phyloP scores from a whole-genome alignment of 2,329 filamentous ascomycete genomes.

The Cadophora malorum region DNA sequence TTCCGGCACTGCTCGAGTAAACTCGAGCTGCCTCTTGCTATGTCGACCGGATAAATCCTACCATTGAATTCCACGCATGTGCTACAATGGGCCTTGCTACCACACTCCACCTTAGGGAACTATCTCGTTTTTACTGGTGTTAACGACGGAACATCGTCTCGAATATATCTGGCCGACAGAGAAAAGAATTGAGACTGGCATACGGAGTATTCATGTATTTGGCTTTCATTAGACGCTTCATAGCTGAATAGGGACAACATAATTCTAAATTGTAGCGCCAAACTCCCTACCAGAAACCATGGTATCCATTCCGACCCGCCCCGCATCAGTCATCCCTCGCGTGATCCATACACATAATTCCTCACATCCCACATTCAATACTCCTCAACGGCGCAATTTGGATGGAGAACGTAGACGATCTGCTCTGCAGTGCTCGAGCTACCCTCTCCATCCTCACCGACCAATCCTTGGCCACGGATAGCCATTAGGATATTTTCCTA shows the following conservation, averaged over 20 bases:
- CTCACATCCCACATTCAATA: constrained; percentile 32
- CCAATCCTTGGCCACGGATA: constrained; percentile 67
- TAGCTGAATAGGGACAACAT: constrained; percentile 17
- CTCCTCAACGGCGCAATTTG: constrained; percentile 84
- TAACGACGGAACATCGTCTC: not conserved
- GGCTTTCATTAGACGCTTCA: constrained; percentile 20
- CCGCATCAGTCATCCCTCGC: constrained; percentile 23
- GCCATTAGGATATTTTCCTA: constrained; percentile 90
- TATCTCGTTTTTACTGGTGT: no score
- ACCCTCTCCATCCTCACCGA: constrained; percentile 54
- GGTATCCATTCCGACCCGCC: constrained; percentile 29
- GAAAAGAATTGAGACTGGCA: not conserved
- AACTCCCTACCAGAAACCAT: constrained; percentile 21
- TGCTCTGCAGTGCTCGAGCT: constrained; percentile 52
- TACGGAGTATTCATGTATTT: not conserved
- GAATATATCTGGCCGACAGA: no score
- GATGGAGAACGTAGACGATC: constrained; percentile 87
- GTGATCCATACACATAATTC: constrained; percentile 23
- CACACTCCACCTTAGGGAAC: no score
- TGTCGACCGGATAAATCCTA: not conserved
- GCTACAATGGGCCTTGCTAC: no score
- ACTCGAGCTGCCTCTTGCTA: not conserved
- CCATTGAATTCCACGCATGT: no score
- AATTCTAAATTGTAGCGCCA: constrained; percentile 22
- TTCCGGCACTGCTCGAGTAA: not conserved